A percentile compares a stretch with the other conserved stretches of the same genome.
These are phyloP conservation scores for Periglandula ipomoeae DNA, from an alignment of 2,329 filamentous ascomycete genomes.

Conservation along the genomic window DNA sequence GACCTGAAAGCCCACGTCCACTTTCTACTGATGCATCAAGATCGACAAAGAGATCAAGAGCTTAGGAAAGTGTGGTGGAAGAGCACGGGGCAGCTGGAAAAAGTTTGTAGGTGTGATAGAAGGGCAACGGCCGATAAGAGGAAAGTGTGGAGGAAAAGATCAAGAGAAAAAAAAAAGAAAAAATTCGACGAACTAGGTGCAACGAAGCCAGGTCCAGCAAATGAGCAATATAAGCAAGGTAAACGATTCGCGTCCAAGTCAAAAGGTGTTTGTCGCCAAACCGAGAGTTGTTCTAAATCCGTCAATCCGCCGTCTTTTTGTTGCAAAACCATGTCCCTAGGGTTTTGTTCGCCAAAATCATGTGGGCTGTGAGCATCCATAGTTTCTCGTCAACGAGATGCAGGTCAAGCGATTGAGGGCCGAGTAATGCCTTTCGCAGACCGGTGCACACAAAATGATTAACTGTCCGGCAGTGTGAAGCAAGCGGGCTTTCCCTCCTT, in stretches of 20 bases:
- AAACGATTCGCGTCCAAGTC: not conserved
- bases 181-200: not conserved
- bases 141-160: not conserved
- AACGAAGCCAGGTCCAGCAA: not conserved
- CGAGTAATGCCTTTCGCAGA: not conserved
- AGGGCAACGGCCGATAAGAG: not conserved
- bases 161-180: not conserved
- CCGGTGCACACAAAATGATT: slow-evolving; percentile 5
- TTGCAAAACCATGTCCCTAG: slow-evolving; percentile 4
- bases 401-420: not conserved
- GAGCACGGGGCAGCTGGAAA: not conserved
- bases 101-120: too few relatives aligned
- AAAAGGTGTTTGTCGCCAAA: slow-evolving; percentile 14
- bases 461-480: slow-evolving; percentile 15
- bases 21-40: too few relatives aligned
- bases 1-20: not conserved
- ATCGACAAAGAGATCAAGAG: not conserved
- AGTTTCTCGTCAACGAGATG: slow-evolving; percentile 13
- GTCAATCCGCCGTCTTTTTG: slow-evolving; percentile 4
- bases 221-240: not conserved
- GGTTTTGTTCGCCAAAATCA: slow-evolving; percentile 2
- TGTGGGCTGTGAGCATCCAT: slow-evolving; percentile 4
- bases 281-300: slow-evolving; percentile 10
- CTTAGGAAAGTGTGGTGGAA: not conserved
- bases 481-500: slow-evolving; percentile 1